These are phyloP conservation scores for Cocos nucifera DNA, from an alignment of 176 grass and related monocot species.

Conservation along the genomic window DNA sequence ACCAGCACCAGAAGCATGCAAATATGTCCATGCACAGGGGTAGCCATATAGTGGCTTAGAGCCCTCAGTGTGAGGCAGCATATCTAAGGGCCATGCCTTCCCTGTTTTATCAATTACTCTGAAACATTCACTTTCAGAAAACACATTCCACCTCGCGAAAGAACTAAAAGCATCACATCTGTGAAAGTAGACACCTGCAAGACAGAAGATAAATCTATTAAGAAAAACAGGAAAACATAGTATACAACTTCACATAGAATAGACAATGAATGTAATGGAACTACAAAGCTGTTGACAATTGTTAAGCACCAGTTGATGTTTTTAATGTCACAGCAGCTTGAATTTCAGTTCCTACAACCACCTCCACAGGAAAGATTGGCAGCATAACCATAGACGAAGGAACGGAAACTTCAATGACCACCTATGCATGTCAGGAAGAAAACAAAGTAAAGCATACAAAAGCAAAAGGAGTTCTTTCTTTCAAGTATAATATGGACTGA, in stretches of 20 bases:
- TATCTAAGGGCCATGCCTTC: conserved; percentile 15
- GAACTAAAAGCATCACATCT: conserved; percentile 71
- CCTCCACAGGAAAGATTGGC: conserved; percentile 78
- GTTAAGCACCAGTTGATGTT: conserved; percentile 55
- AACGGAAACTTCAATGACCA: conserved; percentile 71
- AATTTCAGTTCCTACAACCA: conserved; percentile 68
- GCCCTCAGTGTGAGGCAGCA: conserved; percentile 20
- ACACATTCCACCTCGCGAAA: conserved; percentile 63
- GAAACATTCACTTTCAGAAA: conserved; percentile 64
- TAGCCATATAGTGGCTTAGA: conserved; percentile 30
- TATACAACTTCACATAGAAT: background rate
- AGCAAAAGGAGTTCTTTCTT: too few species aligned
- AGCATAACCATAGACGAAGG: conserved; percentile 57
- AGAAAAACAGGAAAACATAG: background rate
- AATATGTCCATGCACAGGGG: conserved; percentile 65
- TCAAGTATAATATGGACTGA: too few species aligned
- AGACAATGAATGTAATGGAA: too few species aligned
- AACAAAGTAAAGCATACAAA: too few species aligned
- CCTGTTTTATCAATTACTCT: conserved; percentile 44
- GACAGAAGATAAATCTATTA: conserved; percentile 26
- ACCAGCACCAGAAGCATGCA: conserved; percentile 60
- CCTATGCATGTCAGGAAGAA: conserved; percentile 15
- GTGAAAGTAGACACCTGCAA: conserved; percentile 49
- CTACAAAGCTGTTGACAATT: background rate
- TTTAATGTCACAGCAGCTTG: conserved; percentile 62